These are phyloP conservation scores for Pezicula radicicola DNA, from an alignment of 2,329 filamentous ascomycete species.

Conservation along the genomic window DNA sequence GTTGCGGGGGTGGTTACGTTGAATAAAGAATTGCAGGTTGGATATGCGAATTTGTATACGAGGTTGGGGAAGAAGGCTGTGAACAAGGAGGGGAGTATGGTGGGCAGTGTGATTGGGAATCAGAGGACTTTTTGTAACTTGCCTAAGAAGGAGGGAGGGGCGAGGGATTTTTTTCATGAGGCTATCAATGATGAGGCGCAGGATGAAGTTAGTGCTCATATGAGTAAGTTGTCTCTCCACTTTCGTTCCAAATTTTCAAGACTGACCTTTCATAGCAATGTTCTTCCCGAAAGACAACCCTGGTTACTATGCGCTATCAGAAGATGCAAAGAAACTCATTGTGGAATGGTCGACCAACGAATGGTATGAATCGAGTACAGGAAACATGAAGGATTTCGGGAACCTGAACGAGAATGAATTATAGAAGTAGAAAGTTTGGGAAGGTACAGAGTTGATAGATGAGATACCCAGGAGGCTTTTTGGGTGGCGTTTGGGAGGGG, in stretches of 20 bases:
- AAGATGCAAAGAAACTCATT: conserved; percentile 63
- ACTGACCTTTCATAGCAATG: conserved; percentile 50
- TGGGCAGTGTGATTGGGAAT: conserved; percentile 58
- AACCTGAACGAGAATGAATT: conserved; percentile 17
- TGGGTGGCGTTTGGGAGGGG: no score
- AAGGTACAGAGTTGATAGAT: background rate
- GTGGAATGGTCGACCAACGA: conserved; percentile 60
- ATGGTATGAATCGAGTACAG: conserved; percentile 60
- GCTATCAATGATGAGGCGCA: conserved; percentile 74
- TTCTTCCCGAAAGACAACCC: conserved; percentile 72
- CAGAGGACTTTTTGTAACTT: conserved; percentile 88
- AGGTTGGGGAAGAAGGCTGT: conserved; percentile 69
- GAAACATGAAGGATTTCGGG: conserved; percentile 8
- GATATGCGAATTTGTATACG: conserved; percentile 86
- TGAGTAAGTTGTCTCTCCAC: conserved; percentile 59
- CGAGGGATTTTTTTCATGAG: conserved; percentile 58
- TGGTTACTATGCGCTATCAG: conserved; percentile 65
- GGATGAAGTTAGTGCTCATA: conserved; percentile 82
- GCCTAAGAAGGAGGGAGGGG: conserved; percentile 49
- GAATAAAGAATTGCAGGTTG: conserved; percentile 62
- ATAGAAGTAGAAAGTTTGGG: conserved; percentile 6
- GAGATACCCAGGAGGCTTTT: no score
- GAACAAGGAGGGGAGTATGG: conserved; percentile 48
- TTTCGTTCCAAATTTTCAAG: conserved; percentile 13
- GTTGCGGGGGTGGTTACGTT: conserved; percentile 66